Evolutionary conservation across 129 eudicot genomes (phyloP).

Genomic region (Rutidosis leptorrhynchoides): DNA sequence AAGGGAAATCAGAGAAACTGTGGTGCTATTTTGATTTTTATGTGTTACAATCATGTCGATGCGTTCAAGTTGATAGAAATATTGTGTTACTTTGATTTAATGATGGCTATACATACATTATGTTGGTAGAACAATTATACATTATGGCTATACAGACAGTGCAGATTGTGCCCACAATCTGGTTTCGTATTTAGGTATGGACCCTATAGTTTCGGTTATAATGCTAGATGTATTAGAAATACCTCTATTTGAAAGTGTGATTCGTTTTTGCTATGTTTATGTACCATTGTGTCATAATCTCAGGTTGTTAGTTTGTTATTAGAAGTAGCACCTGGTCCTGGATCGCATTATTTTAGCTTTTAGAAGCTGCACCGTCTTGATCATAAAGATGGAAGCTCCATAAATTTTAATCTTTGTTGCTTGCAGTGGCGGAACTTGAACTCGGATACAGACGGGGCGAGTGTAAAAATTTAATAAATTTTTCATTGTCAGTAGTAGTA

Average conservation of each 20-base stretch:
- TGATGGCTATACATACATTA: background rate
- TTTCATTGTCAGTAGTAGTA: too few relatives aligned
- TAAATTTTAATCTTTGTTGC: background rate
- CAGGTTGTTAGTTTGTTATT: background rate
- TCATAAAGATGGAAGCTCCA: constrained; percentile 12
- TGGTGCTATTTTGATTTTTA: background rate
- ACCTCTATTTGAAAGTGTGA: background rate
- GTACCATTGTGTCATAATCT: background rate
- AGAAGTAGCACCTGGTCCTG: background rate
- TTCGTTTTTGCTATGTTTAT: background rate
- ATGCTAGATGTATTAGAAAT: background rate
- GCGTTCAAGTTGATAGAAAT: background rate
- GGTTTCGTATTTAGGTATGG: background rate
- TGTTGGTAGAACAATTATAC: constrained; percentile 7
- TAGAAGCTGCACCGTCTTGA: constrained; percentile 7
- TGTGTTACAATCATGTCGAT: constrained; percentile 14
- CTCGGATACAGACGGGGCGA: too few relatives aligned
- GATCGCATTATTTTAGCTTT: constrained; percentile 3
- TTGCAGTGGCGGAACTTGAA: too few relatives aligned
- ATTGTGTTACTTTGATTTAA: background rate
- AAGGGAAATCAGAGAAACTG: background rate
- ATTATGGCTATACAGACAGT: background rate
- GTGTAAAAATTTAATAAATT: too few relatives aligned
- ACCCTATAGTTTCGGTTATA: background rate
- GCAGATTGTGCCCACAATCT: constrained; percentile 3